Evolutionary conservation across 1,284 basidiomycete species (phyloP).

Genomic region (Clitocybe nebularis): DNA sequence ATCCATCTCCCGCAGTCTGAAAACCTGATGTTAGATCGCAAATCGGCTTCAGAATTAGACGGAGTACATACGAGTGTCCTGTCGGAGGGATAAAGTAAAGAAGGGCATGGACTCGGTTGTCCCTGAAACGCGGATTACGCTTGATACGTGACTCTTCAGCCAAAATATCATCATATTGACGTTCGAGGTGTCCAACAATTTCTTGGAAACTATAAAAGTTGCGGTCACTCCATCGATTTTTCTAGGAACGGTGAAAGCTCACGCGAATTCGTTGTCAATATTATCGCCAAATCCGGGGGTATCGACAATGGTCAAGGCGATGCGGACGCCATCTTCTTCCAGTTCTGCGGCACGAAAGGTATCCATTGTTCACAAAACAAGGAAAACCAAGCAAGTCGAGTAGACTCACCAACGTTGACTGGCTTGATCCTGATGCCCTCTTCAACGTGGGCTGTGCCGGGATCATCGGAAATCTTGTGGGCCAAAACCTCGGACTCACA

Average conservation of each 20-base stretch:
- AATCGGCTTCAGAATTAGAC: conserved; percentile 2
- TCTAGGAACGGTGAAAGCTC: no score
- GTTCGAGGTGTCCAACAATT: conserved; percentile 95
- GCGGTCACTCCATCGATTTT: no score
- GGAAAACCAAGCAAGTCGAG: not conserved
- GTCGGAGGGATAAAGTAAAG: conserved; percentile 97
- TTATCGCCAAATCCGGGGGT: conserved; percentile 99
- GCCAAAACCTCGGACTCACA: conserved; percentile 88
- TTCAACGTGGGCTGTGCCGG: conserved; percentile 91
- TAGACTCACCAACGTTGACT: conserved; percentile 79
- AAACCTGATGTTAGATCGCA: conserved; percentile 1
- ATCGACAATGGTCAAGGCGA: conserved; percentile 97
- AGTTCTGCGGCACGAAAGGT: conserved; percentile 63
- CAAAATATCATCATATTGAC: conserved; percentile 99
- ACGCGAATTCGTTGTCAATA: conserved; percentile 99
- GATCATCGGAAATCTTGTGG: conserved; percentile 84
- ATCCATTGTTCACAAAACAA: not conserved
- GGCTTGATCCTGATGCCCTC: conserved; percentile 96
- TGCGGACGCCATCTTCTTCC: conserved; percentile 97
- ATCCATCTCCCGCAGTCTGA: conserved; percentile 96
- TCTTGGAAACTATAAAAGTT: conserved; percentile 76
- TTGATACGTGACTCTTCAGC: conserved; percentile 99
- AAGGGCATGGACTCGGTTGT: conserved; percentile 94
- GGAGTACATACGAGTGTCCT: conserved; percentile 49
- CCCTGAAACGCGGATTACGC: conserved; percentile 98